These are phyloP conservation scores for Kwoniella dendrophila DNA, from an alignment of 768 basidiomycete genomes.

Conservation along the genomic window DNA sequence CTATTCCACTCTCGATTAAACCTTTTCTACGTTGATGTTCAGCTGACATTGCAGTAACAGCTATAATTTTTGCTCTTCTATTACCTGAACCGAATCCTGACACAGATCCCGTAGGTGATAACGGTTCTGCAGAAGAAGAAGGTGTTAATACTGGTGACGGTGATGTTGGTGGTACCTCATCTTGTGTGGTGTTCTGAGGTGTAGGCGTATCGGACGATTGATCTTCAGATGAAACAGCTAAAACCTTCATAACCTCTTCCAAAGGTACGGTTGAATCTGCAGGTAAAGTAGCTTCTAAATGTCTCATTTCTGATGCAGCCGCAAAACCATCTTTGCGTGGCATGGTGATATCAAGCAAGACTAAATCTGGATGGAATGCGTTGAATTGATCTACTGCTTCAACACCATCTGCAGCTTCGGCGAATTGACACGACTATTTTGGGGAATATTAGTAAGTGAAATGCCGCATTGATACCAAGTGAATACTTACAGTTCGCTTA, in stretches of 20 bases:
- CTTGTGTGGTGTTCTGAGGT: no score
- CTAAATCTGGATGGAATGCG: constrained; percentile 38
- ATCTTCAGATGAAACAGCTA: neutral
- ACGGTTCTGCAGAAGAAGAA: constrained; percentile 3
- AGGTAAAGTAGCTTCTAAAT: constrained; percentile 33
- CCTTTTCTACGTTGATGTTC: constrained; percentile 40
- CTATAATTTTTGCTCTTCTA: constrained; percentile 40
- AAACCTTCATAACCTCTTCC: constrained; percentile 14
- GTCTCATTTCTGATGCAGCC: constrained; percentile 46
- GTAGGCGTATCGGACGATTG: neutral
- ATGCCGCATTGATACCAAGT: neutral
- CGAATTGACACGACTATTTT: constrained; percentile 32
- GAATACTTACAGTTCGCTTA: constrained; percentile 31
- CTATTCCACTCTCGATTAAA: constrained; percentile 44
- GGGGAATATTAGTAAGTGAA: neutral
- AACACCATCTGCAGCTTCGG: constrained; percentile 50
- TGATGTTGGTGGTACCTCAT: no score
- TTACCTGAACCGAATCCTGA: neutral
- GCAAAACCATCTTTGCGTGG: constrained; percentile 53
- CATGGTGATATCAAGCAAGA: constrained; percentile 54
- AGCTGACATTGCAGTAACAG: constrained; percentile 49
- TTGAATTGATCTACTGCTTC: constrained; percentile 45
- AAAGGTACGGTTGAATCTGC: constrained; percentile 11
- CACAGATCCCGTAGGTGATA: constrained; percentile 7
- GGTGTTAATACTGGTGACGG: neutral